Percentiles rank a stretch among this genome's conserved stretches.
Conservation (phyloP, 139 green algal genomes). For the Chlorella ohadii region DNA sequence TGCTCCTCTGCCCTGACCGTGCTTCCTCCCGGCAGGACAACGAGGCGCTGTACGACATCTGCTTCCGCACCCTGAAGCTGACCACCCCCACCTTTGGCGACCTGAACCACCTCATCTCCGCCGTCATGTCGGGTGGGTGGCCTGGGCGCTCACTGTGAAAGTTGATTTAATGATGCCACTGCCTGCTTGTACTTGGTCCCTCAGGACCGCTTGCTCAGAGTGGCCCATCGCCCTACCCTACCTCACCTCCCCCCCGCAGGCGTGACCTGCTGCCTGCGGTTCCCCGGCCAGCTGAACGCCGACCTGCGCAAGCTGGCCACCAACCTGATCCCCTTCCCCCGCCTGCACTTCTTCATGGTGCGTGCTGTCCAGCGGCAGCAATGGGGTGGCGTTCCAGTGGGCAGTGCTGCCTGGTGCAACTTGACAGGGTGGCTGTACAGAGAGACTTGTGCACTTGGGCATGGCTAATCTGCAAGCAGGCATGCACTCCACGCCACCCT, state of each 20-base stretch:
- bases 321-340: conserved; percentile 99
- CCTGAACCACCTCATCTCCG: conserved; percentile 99
- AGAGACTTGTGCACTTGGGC: neutral
- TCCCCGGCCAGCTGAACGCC: conserved; percentile 99
- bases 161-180: too few species aligned
- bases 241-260: conserved; percentile 49
- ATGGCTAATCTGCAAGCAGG: too few species aligned
- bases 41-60: conserved; percentile 99
- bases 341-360: conserved; percentile 99
- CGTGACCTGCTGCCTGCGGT: conserved; percentile 99
- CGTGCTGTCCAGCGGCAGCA: too few species aligned
- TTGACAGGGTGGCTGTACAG: too few species aligned
- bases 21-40: conserved; percentile 86
- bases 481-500: neutral
- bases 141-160: neutral
- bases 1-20: too few species aligned
- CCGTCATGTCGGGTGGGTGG: conserved; percentile 93
- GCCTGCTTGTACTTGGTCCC: too few species aligned
- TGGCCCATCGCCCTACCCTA: too few species aligned
- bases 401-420: too few species aligned
- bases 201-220: too few species aligned
- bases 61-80: conserved; percentile 99
- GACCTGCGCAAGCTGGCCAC: conserved; percentile 99
- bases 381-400: too few species aligned
- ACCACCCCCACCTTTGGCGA: conserved; percentile 98